Percentiles rank a stretch among this genome's conserved stretches.
These are phyloP conservation scores for Trichaptum fuscoviolaceum DNA, from an alignment of 768 basidiomycete species.

Conservation along the genomic window DNA sequence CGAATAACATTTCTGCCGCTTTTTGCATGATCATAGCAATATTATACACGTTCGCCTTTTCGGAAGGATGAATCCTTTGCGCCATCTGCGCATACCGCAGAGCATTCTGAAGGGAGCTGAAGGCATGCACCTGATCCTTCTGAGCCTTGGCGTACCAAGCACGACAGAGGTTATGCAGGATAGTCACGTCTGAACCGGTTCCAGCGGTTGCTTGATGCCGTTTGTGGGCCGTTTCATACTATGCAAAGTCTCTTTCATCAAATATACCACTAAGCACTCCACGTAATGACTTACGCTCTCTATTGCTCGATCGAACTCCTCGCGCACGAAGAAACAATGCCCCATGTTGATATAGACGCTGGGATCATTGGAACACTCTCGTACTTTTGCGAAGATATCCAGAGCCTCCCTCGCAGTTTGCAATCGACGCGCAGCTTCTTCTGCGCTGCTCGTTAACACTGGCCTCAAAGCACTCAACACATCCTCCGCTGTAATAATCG, in stretches of 20 bases:
- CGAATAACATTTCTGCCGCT: conserved; percentile 83
- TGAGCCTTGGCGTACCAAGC: conserved; percentile 94
- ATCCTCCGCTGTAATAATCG: conserved; percentile 92
- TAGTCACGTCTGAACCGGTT: conserved; percentile 54
- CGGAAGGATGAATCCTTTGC: conserved; percentile 73
- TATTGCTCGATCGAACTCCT: conserved; percentile 94
- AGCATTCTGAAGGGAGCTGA: conserved; percentile 75
- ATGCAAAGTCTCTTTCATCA: conserved; percentile 4
- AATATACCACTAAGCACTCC: not conserved
- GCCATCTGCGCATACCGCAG: conserved; percentile 88
- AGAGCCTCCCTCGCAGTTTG: conserved; percentile 84
- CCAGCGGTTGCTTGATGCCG: conserved; percentile 56
- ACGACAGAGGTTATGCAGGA: conserved; percentile 81
- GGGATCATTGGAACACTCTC: conserved; percentile 77
- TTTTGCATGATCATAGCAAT: conserved; percentile 99
- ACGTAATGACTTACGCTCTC: conserved; percentile 65
- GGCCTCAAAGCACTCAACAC: conserved; percentile 63
- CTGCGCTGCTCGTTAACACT: conserved; percentile 27
- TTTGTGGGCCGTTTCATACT: conserved; percentile 92
- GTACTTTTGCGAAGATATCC: conserved; percentile 83
- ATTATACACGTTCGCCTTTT: conserved; percentile 91
- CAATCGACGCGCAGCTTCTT: conserved; percentile 61
- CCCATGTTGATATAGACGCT: conserved; percentile 96
- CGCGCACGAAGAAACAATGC: conserved; percentile 87
- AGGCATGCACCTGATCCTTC: conserved; percentile 68